Base-by-base conservation (phyloP, 176 grass and related monocot species). In the Alloteropsis semialata region DNA sequence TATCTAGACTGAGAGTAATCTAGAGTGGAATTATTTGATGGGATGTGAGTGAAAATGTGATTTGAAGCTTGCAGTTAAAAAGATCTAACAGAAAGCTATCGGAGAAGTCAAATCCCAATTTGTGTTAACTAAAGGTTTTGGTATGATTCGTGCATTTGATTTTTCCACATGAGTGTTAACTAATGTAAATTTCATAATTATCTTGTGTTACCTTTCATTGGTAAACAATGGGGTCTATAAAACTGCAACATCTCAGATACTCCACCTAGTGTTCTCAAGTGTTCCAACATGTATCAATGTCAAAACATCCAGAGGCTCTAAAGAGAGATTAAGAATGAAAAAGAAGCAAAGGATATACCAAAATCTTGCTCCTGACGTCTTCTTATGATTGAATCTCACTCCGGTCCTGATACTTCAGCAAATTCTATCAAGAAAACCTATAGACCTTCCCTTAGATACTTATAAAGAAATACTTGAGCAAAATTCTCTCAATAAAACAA, bases 11-110 rank as follows among this genome's bases (percentile, higher is more conserved):
- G 55, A 37, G 29, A 63, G 45, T 60, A 21, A 57, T 66, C 48
- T 76, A 45, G 73, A 42, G 25, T 55, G 11, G 27, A 77, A 68
- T 68, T 77, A 15, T 67, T 65, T 57, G 72, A 84, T 77, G 61
- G 27, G 54, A 48, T 24, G 49, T 55, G 61, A 76, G 72, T 27
- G 70, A 55, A 41, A 15, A 30, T 76, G 13, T 22, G 49, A 76
- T 56, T 42, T 65, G 61, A 76, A 36, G 34, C 45, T 45, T 84
- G 27, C 27, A 13, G 25, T 57, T 17, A 56, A 29, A 44, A 25
- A 5, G 46, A 48, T 11, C 13, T 43, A 55, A 29, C 22, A 3
- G 5, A 12, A 15, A 37, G 49, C 3, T 15, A 55, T 37, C n/a
- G 8, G 30, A 38, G 8, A 57, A 57, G 49, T 49, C 69, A 36